phyloP scores from a whole-genome alignment of 495 filamentous ascomycete genomes.

The Letharia lupina region DNA sequence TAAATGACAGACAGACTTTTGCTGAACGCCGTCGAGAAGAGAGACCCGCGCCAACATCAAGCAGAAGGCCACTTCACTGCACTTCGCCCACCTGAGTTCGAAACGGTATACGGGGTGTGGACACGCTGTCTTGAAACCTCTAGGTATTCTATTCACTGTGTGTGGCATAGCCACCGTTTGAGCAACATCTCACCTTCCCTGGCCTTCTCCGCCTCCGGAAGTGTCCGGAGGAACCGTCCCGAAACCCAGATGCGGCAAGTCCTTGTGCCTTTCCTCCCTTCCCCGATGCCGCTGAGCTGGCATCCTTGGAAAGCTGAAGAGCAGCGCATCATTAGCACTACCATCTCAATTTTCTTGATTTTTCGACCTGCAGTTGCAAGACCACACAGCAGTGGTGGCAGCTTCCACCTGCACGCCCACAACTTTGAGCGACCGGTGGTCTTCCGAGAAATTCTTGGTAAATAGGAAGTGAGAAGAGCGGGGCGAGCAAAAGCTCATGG shows the following conservation, averaged over 20 bases:
- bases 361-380: background rate
- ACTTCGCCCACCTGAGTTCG: background rate
- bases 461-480: background rate
- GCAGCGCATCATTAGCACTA: background rate
- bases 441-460: background rate
- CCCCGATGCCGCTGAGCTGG: background rate
- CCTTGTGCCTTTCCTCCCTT: background rate
- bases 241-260: background rate
- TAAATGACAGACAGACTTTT: no score
- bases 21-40: background rate
- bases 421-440: background rate
- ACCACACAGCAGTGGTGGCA: background rate
- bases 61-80: background rate
- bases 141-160: background rate
- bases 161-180: background rate
- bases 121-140: background rate
- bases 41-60: background rate
- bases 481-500: background rate
- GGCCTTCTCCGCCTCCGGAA: background rate
- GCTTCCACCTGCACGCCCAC: background rate
- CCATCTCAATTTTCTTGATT: background rate
- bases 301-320: background rate
- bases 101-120: background rate
- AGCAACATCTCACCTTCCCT: background rate
- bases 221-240: background rate